These are phyloP conservation scores for Mollisiaceae sp. DNA, from an alignment of 2,329 filamentous ascomycete species.

Conservation along the genomic window DNA sequence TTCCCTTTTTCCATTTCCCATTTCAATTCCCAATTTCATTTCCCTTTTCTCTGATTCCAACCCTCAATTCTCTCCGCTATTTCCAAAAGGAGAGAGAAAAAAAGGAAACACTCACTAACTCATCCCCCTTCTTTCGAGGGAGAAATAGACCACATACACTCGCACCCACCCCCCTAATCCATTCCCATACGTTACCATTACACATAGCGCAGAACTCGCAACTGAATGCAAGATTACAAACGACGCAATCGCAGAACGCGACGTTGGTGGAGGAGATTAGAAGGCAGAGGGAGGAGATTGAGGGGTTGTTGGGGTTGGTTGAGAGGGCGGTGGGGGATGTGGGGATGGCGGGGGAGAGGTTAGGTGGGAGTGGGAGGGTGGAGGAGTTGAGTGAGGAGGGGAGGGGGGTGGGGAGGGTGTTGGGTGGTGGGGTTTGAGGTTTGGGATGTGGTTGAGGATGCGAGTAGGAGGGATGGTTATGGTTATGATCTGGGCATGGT, in stretches of 20 bases:
- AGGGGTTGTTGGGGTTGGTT: conserved; percentile 53
- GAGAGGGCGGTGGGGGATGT: conserved; percentile 61
- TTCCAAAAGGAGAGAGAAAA: not conserved
- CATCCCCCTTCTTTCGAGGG: too few species aligned
- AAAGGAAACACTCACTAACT: too few species aligned
- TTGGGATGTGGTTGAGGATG: not conserved
- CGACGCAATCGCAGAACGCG: conserved; percentile 61
- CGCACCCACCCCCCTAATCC: conserved; percentile 56
- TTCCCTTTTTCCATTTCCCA: not conserved
- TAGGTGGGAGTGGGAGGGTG: conserved; percentile 26
- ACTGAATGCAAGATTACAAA: conserved; percentile 62
- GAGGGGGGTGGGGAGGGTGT: conserved; percentile 30
- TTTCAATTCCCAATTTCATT: too few species aligned
- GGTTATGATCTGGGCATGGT: too few species aligned
- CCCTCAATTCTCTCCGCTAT: too few species aligned
- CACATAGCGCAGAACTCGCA: conserved; percentile 58
- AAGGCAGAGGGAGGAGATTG: conserved; percentile 60
- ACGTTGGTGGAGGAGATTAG: conserved; percentile 56
- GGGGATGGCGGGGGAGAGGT: conserved; percentile 49
- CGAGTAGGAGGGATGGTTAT: too few species aligned
- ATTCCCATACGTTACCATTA: conserved; percentile 60
- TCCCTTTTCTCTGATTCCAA: too few species aligned
- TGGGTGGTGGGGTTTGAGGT: conserved; percentile 6
- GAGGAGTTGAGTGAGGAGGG: conserved; percentile 28
- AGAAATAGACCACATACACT: conserved; percentile 54